Conservation (phyloP, 306 rosid genomes). For the Heteromeles arbutifolia region DNA sequence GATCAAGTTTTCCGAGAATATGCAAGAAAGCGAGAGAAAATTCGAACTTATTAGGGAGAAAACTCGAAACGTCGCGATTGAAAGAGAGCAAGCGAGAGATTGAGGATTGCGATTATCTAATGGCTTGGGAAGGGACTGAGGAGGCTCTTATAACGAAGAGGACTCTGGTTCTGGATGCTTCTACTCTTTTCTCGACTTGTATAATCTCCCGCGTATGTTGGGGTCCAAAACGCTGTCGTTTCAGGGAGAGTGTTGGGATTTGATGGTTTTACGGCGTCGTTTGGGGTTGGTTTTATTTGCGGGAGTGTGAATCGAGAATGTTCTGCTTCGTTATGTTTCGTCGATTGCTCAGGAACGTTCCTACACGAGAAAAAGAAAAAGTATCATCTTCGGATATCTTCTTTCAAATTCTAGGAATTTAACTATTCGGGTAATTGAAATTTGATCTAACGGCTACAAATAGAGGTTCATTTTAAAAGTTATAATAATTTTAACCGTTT, state of each 20-base stretch:
- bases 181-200: slow-evolving; percentile 31
- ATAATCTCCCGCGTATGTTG: neutral
- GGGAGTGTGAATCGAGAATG: slow-evolving; percentile 9
- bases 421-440: no score
- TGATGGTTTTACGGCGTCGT: neutral
- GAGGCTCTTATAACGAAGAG: neutral
- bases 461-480: no score
- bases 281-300: neutral
- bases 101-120: neutral
- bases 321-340: neutral
- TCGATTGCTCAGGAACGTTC: neutral
- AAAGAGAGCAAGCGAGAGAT: no score
- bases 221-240: neutral
- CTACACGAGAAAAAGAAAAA: no score
- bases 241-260: no score
- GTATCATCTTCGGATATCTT: no score
- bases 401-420: no score
- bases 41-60: neutral
- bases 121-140: rapidly evolving
- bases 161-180: slow-evolving; percentile 33
- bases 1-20: neutral
- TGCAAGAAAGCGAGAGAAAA: neutral
- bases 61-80: neutral
- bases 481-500: no score
- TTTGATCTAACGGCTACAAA: no score